Conservation (phyloP, 2,329 filamentous ascomycete genomes). For the Achaetomium macrosporum region DNA sequence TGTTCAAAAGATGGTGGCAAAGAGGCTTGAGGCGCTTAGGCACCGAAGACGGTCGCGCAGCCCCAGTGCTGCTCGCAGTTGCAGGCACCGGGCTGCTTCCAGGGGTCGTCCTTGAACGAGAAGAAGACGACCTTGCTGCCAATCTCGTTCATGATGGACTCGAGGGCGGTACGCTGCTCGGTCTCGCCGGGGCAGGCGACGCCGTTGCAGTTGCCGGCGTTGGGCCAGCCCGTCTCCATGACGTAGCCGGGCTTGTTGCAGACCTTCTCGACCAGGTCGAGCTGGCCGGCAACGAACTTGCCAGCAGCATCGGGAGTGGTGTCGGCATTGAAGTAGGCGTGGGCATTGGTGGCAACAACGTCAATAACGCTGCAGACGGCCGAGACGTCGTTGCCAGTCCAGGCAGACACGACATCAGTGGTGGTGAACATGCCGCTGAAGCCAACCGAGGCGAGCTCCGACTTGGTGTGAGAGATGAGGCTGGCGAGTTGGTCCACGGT, state of each 20-base stretch:
- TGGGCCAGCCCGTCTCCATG: conserved; percentile 90
- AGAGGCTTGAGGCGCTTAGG: conserved; percentile 10
- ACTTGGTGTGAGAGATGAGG: conserved; percentile 65
- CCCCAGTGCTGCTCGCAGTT: conserved; percentile 80
- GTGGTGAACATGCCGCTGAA: conserved; percentile 76
- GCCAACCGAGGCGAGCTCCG: conserved; percentile 54
- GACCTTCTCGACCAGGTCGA: conserved; percentile 60
- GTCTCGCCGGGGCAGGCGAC: conserved; percentile 58
- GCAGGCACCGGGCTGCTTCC: conserved; percentile 69
- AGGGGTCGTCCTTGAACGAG: conserved; percentile 70
- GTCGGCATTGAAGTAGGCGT: conserved; percentile 85
- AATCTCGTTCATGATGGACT: conserved; percentile 58
- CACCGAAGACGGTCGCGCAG: conserved; percentile 46
- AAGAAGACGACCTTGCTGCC: conserved; percentile 74
- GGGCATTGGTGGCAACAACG: conserved; percentile 77
- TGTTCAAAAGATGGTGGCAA: conserved; percentile 4
- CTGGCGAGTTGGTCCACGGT: conserved; percentile 56
- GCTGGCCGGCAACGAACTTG: conserved; percentile 67
- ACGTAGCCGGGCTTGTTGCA: conserved; percentile 75
- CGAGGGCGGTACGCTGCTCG: conserved; percentile 68
- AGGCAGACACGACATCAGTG: conserved; percentile 76
- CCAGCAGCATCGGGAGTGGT: conserved; percentile 62
- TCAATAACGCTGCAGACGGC: conserved; percentile 69
- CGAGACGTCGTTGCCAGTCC: conserved; percentile 57
- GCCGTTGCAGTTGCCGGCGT: conserved; percentile 62